Evolutionary conservation across 768 basidiomycete genomes (phyloP).

Genomic region (Phylloporus sp.): DNA sequence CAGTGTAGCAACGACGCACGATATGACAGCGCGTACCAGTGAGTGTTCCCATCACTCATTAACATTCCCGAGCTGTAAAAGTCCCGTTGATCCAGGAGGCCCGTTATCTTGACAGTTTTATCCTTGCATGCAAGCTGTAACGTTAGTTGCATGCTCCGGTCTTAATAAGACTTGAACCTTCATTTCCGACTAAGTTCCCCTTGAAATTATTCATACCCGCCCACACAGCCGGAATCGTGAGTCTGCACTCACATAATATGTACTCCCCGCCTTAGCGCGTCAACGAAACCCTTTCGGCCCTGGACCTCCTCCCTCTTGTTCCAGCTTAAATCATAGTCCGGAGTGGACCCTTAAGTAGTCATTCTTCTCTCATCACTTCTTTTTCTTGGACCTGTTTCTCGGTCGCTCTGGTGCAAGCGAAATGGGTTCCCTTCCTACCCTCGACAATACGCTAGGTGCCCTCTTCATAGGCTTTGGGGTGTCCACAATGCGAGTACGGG

Average conservation of each 20-base stretch:
- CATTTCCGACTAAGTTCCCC: constrained; percentile 4
- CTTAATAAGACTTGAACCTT: background rate
- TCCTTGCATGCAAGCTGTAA: background rate
- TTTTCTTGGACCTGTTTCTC: background rate
- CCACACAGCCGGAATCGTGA: background rate
- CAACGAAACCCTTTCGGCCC: background rate
- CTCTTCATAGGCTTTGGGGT: constrained; percentile 55
- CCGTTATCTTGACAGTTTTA: constrained; percentile 2
- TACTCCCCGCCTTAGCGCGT: background rate
- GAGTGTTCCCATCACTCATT: background rate
- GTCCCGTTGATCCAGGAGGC: background rate
- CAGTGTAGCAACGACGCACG: background rate
- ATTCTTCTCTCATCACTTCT: background rate
- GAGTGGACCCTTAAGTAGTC: constrained; percentile 1
- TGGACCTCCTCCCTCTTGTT: background rate
- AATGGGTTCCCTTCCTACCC: constrained; percentile 17
- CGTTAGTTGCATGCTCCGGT: constrained; percentile 1
- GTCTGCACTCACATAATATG: background rate
- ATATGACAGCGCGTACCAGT: background rate
- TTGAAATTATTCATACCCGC: background rate
- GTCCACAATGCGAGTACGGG: constrained; percentile 34
- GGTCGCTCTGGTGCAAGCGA: constrained; percentile 1
- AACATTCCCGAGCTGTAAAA: background rate
- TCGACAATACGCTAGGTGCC: constrained; percentile 56
- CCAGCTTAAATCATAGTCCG: constrained; percentile 9